phyloP scores from a whole-genome alignment of 495 filamentous ascomycete genomes.

The Penicillium lagena region DNA sequence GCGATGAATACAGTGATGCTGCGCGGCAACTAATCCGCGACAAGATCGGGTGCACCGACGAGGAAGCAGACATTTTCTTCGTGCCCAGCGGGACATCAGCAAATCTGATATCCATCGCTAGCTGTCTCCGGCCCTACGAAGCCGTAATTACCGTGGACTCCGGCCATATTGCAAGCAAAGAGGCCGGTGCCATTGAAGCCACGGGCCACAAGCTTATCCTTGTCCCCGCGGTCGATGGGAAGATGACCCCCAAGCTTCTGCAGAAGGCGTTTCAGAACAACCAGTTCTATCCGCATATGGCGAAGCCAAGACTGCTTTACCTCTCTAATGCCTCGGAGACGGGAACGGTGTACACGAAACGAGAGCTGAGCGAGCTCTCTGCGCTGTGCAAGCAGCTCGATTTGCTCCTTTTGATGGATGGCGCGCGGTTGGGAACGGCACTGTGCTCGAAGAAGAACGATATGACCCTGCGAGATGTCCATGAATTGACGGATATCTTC shows the following conservation, averaged over 20 bases:
- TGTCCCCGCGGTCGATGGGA: constrained; percentile 31
- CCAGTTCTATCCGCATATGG: constrained; percentile 38
- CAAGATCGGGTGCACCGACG: constrained; percentile 21
- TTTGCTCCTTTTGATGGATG: constrained; percentile 35
- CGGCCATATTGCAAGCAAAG: constrained; percentile 37
- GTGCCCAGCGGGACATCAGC: constrained; percentile 39
- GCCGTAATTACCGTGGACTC: constrained; percentile 35
- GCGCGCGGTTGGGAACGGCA: constrained; percentile 34
- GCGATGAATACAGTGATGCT: constrained; percentile 25
- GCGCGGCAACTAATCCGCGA: constrained; percentile 27
- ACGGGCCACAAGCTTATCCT: constrained; percentile 41
- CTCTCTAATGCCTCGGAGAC: constrained; percentile 39
- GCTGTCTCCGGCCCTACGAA: constrained; percentile 37
- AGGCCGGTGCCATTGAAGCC: constrained; percentile 39
- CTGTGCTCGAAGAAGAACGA: constrained; percentile 27
- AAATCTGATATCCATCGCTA: constrained; percentile 39
- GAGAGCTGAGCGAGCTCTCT: constrained; percentile 24
- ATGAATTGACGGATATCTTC: constrained; percentile 35
- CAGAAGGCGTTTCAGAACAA: constrained; percentile 29
- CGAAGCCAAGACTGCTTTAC: constrained; percentile 37
- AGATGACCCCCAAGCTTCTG: constrained; percentile 32
- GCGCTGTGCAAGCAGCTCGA: constrained; percentile 26
- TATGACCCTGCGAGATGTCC: constrained; percentile 29
- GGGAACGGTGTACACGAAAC: constrained; percentile 34
- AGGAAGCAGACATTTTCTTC: constrained; percentile 38